Evolutionary conservation across 768 basidiomycete species (phyloP), one percentile per base, ranked within the genome.

Genomic region (Exidia glandulosa): DNA sequence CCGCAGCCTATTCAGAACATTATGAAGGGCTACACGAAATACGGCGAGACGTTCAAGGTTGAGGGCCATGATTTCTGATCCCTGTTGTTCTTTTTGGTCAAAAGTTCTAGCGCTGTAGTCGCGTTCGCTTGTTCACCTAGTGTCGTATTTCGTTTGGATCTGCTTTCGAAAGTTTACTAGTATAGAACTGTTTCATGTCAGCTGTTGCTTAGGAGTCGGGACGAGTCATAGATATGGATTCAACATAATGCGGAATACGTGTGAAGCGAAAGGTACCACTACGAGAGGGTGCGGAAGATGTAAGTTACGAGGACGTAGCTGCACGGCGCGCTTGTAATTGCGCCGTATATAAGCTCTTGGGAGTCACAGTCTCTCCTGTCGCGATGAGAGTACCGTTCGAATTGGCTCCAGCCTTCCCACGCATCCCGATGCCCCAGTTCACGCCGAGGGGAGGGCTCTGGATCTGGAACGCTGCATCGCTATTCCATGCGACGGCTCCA

Each of bases 11-110:
- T 96, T 59, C 76, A 89, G 66, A 93, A 90, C 75, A 89, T 96
- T 65, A 93, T 98, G 90, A 86, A 94, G 63, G 85, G 87, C 62
- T 94, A 92, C 70, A 74, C 95, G 70, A 82, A 86, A 65, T 95
- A 94, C 71, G 94, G 91, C 14, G 84, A 83, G 71, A 78, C 76
- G 58, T 96, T 97, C 77, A 87, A 87, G 69, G 87, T 94, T 37
- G 91, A 93, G 72, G 90, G 89, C 30, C 86, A 78, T 66, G 88
- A 90, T 69, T 90, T 87, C 73, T 90, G 67, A 75, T 55, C n/a
- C 13, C 29, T 47, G 6, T 36, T 59, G 19, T 56, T 25, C 36
- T 56, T 62, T 30, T 57, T 25, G n/a, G n/a, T n/a, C n/a, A n/a
- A n/a, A n/a, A n/a, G n/a, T n/a, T n/a, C n/a, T n/a, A n/a, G n/a